Evolutionary conservation across 257 asterid species (phyloP), one percentile per base, ranked within the genome.

Genomic region (Solanum ossicruentum): DNA sequence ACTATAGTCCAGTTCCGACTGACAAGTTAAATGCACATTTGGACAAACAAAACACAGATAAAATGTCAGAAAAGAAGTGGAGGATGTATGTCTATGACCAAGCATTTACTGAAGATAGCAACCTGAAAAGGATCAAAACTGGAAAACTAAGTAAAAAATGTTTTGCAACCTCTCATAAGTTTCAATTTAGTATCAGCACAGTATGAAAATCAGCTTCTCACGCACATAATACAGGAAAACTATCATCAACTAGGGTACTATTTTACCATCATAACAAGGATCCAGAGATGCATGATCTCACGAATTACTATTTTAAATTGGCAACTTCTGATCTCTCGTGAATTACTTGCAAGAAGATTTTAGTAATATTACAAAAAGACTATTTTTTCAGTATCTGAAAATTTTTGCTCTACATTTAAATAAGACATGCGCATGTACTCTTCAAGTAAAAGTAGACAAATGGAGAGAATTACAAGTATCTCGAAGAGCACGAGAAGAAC

Each of bases 1-100:
- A 54, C 86, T 83, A 77, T 84, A 85, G 81, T 90, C 91, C 43
- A 90, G 88, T 86, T 90, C 92, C 57, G 80, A 75, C 92, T 90
- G 80, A 85, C 41, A 67, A 52, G 36, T 18, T 21, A 58, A 61
- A n/a, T 23, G 51, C 81, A 79, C 36, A 15, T 56, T 67, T 23
- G 18, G 17, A 83, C 56, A 32, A 28, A 77, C 58, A 26, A 77
- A 18, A 77, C 36, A 77, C 23, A 26, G 26, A 75, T 75, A 43
- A 75, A 23, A 75, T 47, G 61, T 21, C 17, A 21, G 18, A 73
- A 47, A 45, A 71, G 51, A 18, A 72, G n/a, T 32, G 26, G 32
- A 45, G 7, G 20, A 45, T 11, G 58, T 12, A 36, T 1, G 41
- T 36, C 41, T 36, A 73, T 73, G 81, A 73, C n/a, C 81, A 45